Percentiles rank a stretch among this genome's conserved stretches.
phyloP scores from a whole-genome alignment of 176 grass and related monocot genomes.

The Pontederia paniculata region DNA sequence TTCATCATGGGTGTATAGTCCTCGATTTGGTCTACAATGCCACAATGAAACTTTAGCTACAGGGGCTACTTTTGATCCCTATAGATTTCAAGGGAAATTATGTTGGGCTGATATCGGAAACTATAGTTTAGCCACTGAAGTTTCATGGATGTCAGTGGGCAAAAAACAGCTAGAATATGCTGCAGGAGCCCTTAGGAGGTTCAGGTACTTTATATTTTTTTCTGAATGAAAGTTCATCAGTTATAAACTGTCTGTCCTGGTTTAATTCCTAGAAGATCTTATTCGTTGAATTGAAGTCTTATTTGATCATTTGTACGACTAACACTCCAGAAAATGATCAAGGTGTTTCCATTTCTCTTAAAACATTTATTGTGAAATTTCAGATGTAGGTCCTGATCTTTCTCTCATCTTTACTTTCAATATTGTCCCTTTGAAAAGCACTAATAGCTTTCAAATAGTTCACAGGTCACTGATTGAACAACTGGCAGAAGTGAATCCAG shows the following conservation, averaged over 20 bases:
- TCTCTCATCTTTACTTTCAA: no score
- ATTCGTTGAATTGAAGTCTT: no score
- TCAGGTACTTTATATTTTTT: constrained; percentile 42
- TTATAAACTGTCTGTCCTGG: no score
- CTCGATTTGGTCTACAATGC: constrained; percentile 51
- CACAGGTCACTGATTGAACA: constrained; percentile 81
- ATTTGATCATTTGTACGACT: no score
- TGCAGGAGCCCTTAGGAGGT: constrained; percentile 51
- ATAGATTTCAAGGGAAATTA: constrained; percentile 62
- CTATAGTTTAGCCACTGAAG: constrained; percentile 49
- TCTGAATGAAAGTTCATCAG: no score
- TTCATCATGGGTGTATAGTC: constrained; percentile 57
- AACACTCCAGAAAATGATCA: no score
- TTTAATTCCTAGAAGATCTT: no score
- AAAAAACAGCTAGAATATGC: constrained; percentile 84
- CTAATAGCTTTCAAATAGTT: constrained; percentile 22
- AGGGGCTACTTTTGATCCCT: constrained; percentile 59
- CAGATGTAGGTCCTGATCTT: no score
- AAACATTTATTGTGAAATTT: no score
- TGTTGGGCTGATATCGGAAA: constrained; percentile 71
- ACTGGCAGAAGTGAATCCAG: constrained; percentile 72
- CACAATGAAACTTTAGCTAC: constrained; percentile 41
- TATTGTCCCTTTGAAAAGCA: no score
- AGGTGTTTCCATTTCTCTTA: no score
- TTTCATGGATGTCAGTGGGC: constrained; percentile 83